These are phyloP conservation scores for Suillus lakei DNA, from an alignment of 768 basidiomycete species.

Conservation along the genomic window DNA sequence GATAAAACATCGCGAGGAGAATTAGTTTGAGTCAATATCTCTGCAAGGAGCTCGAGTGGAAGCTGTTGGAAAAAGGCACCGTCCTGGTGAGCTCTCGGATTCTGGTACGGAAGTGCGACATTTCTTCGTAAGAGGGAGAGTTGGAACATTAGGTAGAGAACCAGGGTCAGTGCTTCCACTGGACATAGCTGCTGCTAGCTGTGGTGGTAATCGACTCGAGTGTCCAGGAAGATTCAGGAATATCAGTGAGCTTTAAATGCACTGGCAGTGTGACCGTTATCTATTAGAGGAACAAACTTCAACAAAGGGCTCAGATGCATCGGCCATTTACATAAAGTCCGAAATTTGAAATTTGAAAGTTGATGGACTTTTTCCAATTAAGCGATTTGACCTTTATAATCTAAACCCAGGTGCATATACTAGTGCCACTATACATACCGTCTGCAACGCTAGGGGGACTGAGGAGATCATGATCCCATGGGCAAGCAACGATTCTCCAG, in stretches of 20 bases:
- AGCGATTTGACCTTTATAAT: too few relatives aligned
- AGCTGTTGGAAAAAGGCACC: slow-evolving; percentile 32
- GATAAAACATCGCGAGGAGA: slow-evolving; percentile 64
- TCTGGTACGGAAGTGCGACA: background rate
- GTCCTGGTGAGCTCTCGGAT: background rate
- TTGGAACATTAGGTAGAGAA: background rate
- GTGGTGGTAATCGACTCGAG: background rate
- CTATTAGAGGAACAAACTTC: too few relatives aligned
- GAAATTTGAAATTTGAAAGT: too few relatives aligned
- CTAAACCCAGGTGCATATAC: too few relatives aligned
- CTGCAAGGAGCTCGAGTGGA: slow-evolving; percentile 68
- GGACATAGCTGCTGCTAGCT: background rate
- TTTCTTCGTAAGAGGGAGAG: background rate
- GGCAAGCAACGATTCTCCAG: too few relatives aligned
- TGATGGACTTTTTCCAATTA: too few relatives aligned
- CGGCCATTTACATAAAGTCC: too few relatives aligned
- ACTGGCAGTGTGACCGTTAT: background rate
- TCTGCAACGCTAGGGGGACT: too few relatives aligned
- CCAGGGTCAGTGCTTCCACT: background rate
- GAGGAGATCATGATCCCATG: too few relatives aligned
- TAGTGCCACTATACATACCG: too few relatives aligned
- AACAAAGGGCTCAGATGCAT: too few relatives aligned
- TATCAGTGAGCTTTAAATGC: background rate
- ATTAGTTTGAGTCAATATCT: slow-evolving; percentile 56
- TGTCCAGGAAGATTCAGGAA: background rate